Evolutionary conservation across 768 basidiomycete genomes (phyloP).

Genomic region (Tulasnella calospora): DNA sequence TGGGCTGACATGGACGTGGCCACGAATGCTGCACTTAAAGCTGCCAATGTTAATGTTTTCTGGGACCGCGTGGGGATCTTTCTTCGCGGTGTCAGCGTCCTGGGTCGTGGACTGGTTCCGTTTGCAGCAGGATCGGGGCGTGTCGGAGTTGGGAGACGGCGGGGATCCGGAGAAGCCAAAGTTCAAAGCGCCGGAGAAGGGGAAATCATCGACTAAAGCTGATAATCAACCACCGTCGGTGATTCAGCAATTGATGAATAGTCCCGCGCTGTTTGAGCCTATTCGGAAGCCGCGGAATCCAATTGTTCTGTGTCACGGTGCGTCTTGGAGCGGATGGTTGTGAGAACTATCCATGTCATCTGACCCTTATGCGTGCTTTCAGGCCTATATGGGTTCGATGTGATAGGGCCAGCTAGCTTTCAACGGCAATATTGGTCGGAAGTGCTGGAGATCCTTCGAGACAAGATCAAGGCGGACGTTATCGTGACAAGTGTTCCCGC

Average conservation of each 20-base stretch:
- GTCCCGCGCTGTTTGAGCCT: conserved; percentile 75
- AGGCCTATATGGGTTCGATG: conserved; percentile 95
- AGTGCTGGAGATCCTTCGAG: conserved; percentile 70
- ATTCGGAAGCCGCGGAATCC: conserved; percentile 77
- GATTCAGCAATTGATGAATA: conserved; percentile 52
- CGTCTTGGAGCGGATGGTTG: conserved; percentile 7
- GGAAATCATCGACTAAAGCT: neutral
- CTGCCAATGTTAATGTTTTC: neutral
- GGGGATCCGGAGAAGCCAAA: neutral
- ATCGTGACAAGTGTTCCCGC: conserved; percentile 92
- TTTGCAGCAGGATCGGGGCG: neutral
- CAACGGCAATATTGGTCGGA: conserved; percentile 90
- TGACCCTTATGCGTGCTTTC: neutral
- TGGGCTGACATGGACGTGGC: neutral
- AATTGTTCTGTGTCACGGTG: conserved; percentile 94
- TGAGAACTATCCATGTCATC: neutral
- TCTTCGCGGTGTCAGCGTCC: neutral
- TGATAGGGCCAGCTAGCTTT: conserved; percentile 74
- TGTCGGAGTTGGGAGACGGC: neutral
- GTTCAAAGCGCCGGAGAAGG: neutral
- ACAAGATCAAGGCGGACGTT: conserved; percentile 86
- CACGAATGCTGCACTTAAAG: neutral
- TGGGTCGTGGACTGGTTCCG: conserved; percentile 1
- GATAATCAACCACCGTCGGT: neutral
- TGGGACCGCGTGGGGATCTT: neutral